Base-by-base conservation (phyloP, 352 stramenopile species). In the Hyaloperonospora arabidopsidis region DNA sequence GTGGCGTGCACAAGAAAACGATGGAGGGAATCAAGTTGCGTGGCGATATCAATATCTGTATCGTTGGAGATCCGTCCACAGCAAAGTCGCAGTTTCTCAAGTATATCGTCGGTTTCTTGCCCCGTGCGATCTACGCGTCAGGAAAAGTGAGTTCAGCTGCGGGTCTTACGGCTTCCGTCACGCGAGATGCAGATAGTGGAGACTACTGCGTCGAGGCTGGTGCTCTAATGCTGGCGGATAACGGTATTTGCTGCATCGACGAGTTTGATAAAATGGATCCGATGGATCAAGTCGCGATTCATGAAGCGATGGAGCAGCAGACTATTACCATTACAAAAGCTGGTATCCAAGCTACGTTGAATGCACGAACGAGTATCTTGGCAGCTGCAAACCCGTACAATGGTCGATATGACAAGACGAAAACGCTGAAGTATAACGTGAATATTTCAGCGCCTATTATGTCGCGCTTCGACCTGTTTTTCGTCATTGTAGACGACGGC, bases 241-340 rank as follows among this genome's bases (percentile, higher is more conserved):
- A 95, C 40, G 97, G 97, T 10, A 98, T 99, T 72, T 98, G 95
- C 70, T 97, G 93, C 59, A 99, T 99, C 73, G 97, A 99, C 68
- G 97, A 99, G 70, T 98, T 98, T 54, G 93, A 97, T 65, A 98
- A 98, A 72, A 99, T 99, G 96, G 95, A 98, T 38, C 89, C 98
- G 52, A 74, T 78, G 56, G 96, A 99, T 65, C 87, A 98, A 58
- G 98, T 97, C 10, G 95, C 97, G 3, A 99, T 99, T 63, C 97
- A 99, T 79, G 94, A 98, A 63, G 97, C 98, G 5, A 99, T 99
- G 97, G 97, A 99, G 75, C 96, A 99, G 68, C 97, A 99, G 74
- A 99, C 96, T 13, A 97, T 99, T 32, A 87, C 76, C 2, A 98
- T 99, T 54, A 97, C 97, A 21, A 99, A 99, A 68, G 97, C 97